phyloP scores from a whole-genome alignment of 2,329 filamentous ascomycete species.

The Clonostachys rhizophaga region DNA sequence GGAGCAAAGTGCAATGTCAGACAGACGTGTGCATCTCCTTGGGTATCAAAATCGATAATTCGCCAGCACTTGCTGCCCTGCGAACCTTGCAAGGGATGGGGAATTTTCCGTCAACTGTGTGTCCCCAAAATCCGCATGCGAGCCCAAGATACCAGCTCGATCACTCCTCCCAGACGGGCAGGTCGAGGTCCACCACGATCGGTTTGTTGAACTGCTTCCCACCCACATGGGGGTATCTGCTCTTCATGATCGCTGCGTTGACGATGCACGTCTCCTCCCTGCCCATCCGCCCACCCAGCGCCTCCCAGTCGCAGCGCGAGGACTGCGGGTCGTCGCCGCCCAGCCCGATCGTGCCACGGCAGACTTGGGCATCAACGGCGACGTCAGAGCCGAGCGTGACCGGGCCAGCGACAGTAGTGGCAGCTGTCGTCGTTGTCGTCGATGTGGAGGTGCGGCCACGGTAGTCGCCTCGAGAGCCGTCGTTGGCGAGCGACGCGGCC shows the following conservation, averaged over 20 bases:
- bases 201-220: slow-evolving; percentile 70
- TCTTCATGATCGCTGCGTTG: slow-evolving; percentile 73
- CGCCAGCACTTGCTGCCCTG: too few species aligned
- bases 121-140: too few species aligned
- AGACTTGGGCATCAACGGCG: slow-evolving; percentile 7
- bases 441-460: neutral
- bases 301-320: slow-evolving; percentile 30
- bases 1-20: too few species aligned
- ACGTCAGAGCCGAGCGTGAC: slow-evolving; percentile 8
- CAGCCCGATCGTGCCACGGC: slow-evolving; percentile 19
- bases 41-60: too few species aligned
- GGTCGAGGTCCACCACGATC: slow-evolving; percentile 76
- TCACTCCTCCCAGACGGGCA: slow-evolving; percentile 44
- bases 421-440: slow-evolving; percentile 1
- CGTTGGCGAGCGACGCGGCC: slow-evolving; percentile 35
- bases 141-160: neutral
- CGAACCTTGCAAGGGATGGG: too few species aligned
- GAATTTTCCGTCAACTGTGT: too few species aligned
- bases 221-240: slow-evolving; percentile 56
- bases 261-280: slow-evolving; percentile 70
- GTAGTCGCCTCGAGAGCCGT: slow-evolving; percentile 25
- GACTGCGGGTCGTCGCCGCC: slow-evolving; percentile 34
- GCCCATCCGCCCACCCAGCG: slow-evolving; percentile 32
- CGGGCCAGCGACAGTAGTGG: neutral
- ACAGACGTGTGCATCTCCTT: too few species aligned